phyloP scores from a whole-genome alignment of 208 protist genomes.

The Acanthamoeba sp. region DNA sequence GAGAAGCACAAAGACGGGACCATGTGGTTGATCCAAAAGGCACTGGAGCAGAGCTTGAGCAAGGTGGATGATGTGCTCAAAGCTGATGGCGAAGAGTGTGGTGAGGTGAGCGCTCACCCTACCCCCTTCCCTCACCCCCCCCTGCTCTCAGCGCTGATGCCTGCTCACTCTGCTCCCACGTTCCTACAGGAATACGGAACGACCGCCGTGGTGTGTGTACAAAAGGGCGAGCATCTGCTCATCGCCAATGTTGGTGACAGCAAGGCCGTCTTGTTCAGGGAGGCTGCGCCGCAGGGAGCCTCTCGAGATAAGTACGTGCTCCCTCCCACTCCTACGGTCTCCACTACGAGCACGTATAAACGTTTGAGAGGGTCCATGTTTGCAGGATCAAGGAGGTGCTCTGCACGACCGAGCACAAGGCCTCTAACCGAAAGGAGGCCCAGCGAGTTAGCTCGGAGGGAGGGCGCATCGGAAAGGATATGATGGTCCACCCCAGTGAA shows the following conservation, averaged over 20 bases:
- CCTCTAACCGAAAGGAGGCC: neutral
- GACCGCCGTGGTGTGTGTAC: constrained; percentile 18
- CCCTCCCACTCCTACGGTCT: neutral
- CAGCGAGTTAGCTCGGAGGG: neutral
- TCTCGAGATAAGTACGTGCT: neutral
- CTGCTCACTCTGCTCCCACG: neutral
- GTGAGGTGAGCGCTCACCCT: neutral
- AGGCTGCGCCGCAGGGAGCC: neutral
- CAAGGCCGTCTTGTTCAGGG: neutral
- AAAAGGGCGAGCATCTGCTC: neutral
- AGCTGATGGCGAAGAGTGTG: neutral
- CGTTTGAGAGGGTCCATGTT: neutral
- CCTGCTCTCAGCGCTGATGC: neutral
- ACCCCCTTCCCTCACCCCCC: neutral
- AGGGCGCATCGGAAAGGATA: neutral
- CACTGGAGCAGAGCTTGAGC: neutral
- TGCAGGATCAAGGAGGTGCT: neutral
- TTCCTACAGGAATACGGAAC: constrained; percentile 22
- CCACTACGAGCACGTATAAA: no score
- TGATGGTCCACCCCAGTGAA: constrained; percentile 1
- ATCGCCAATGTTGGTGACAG: constrained; percentile 27
- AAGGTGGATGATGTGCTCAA: neutral
- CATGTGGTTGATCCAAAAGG: neutral
- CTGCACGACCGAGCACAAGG: constrained; percentile 17
- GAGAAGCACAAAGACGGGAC: neutral